Conservation (phyloP, 306 rosid genomes). For the Herpetospermum pedunculosum region DNA sequence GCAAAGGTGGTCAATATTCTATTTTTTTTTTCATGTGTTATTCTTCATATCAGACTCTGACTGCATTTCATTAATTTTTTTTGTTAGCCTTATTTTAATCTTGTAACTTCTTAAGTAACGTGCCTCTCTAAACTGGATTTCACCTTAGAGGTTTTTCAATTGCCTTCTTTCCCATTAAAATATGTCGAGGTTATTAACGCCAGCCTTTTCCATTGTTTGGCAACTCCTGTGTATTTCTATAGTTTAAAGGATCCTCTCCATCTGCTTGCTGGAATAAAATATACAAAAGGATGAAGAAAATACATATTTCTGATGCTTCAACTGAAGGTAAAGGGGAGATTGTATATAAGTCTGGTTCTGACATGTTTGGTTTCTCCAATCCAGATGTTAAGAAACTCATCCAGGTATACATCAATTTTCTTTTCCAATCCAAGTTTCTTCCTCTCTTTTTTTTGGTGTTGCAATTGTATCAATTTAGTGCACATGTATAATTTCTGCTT, state of each 20-base stretch:
- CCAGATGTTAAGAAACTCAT: conserved; percentile 72
- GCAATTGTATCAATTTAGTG: neutral
- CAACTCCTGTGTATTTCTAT: conserved; percentile 11
- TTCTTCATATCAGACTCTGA: neutral
- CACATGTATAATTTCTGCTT: neutral
- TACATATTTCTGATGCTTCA: conserved; percentile 34
- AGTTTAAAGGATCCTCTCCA: conserved; percentile 79
- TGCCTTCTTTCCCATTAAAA: neutral
- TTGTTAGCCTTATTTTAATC: neutral
- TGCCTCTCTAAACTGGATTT: neutral
- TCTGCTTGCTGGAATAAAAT: conserved; percentile 87
- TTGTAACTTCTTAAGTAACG: neutral
- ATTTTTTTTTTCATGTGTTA: neutral
- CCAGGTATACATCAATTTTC: conserved; percentile 32
- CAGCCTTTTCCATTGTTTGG: neutral
- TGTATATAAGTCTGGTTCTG: conserved; percentile 59
- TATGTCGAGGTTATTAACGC: conserved; percentile 1
- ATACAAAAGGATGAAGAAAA: conserved; percentile 50
- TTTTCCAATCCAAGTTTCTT: neutral
- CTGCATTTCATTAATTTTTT: neutral
- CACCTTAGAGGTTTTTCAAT: neutral
- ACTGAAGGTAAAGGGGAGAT: conserved; percentile 33
- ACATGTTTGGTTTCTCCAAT: conserved; percentile 89
- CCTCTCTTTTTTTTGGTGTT: neutral
- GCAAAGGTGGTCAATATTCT: neutral